phyloP scores from a whole-genome alignment of 306 rosid genomes.

The Gleditsia sinensis region DNA sequence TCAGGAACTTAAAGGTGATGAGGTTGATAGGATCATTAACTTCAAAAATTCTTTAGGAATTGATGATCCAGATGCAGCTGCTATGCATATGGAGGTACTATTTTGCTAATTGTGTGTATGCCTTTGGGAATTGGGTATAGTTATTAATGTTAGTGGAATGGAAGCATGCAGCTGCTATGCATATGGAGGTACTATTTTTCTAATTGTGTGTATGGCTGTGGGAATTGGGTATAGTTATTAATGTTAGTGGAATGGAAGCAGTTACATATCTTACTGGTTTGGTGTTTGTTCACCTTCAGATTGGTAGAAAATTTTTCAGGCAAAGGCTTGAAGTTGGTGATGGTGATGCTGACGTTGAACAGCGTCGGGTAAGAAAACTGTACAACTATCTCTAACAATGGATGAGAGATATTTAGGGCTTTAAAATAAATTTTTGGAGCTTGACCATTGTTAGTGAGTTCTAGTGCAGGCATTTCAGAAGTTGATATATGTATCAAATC shows the following conservation, averaged over 20 bases:
- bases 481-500: constrained; percentile 91
- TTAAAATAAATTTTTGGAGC: constrained; percentile 49
- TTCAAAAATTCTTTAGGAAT: constrained; percentile 86
- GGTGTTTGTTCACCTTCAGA: constrained; percentile 51
- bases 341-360: constrained; percentile 77
- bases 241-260: constrained; percentile 11
- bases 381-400: constrained; percentile 7
- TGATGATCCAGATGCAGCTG: constrained; percentile 97
- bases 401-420: constrained; percentile 4
- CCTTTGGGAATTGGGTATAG: constrained; percentile 14
- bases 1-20: constrained; percentile 87
- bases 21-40: constrained; percentile 64
- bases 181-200: constrained; percentile 76
- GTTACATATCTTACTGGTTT: constrained; percentile 32
- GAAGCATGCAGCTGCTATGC: constrained; percentile 79
- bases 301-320: constrained; percentile 88
- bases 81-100: constrained; percentile 95
- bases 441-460: constrained; percentile 73
- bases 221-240: constrained; percentile 24
- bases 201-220: not conserved
- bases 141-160: constrained; percentile 14
- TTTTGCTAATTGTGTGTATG: constrained; percentile 3
- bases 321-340: constrained; percentile 96
- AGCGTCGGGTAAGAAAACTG: constrained; percentile 83
- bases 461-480: constrained; percentile 99